Conservation (phyloP, 371 early-diverging fungal species). For the Apophysomyces ossiformis region DNA sequence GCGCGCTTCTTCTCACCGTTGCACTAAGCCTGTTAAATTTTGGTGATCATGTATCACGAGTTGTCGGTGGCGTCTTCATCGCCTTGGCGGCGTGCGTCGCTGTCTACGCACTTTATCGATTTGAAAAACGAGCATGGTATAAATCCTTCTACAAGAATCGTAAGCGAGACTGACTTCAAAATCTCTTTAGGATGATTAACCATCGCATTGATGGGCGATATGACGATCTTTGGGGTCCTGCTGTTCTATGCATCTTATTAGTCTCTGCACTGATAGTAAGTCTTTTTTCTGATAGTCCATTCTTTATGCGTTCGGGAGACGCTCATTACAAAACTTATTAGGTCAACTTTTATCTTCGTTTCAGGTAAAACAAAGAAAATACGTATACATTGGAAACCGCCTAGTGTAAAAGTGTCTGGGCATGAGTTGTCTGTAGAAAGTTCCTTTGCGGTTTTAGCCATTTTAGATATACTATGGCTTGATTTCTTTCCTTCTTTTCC, state of each 20-base stretch:
- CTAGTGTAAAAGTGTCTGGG: conserved; percentile 11
- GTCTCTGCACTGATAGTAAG: conserved; percentile 49
- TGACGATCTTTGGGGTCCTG: conserved; percentile 65
- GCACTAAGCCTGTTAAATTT: conserved; percentile 86
- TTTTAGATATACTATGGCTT: conserved; percentile 3
- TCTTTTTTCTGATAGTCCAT: neutral
- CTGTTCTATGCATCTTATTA: conserved; percentile 79
- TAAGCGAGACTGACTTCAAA: conserved; percentile 25
- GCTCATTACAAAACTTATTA: neutral
- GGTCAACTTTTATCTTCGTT: conserved; percentile 31
- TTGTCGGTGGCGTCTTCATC: conserved; percentile 81
- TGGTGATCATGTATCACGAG: conserved; percentile 77
- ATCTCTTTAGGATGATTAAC: conserved; percentile 55
- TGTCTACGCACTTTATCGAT: conserved; percentile 85
- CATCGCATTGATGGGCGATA: conserved; percentile 58
- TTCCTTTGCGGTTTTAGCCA: neutral
- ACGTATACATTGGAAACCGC: neutral
- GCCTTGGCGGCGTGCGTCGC: conserved; percentile 57
- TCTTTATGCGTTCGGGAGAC: neutral
- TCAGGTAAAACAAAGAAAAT: conserved; percentile 12
- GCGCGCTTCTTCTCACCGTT: conserved; percentile 74
- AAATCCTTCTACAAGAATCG: conserved; percentile 25
- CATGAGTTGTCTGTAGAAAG: conserved; percentile 11
- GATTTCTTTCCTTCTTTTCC: neutral
- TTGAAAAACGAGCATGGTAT: conserved; percentile 81